phyloP scores from a whole-genome alignment of 306 rosid species.

The Hippophae rhamnoides region DNA sequence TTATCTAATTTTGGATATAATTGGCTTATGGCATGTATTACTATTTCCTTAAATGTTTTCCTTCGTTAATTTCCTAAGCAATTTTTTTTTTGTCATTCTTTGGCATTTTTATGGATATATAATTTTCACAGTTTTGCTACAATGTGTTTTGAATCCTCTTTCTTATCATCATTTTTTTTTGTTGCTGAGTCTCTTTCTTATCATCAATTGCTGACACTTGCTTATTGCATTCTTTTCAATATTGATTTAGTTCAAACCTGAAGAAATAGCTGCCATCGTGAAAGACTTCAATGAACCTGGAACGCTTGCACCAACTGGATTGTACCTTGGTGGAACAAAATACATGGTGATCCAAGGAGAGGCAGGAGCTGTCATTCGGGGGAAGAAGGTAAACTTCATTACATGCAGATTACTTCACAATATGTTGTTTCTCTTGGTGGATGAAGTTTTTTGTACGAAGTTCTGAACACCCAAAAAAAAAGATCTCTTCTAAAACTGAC shows the following conservation, averaged over 20 bases:
- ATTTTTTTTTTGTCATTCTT: too few relatives aligned
- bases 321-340: constrained; percentile 65
- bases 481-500: neutral
- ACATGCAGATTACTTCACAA: too few relatives aligned
- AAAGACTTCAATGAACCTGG: constrained; percentile 68
- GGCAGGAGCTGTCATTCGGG: constrained; percentile 66
- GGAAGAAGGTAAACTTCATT: constrained; percentile 57
- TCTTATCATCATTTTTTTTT: neutral
- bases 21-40: too few relatives aligned
- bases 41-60: neutral
- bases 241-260: constrained; percentile 45
- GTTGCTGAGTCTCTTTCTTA: too few relatives aligned
- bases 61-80: neutral
- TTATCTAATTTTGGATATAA: too few relatives aligned
- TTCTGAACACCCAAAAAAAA: neutral
- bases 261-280: constrained; percentile 49
- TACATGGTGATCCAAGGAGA: constrained; percentile 94
- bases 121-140: neutral
- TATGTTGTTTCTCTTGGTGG: too few relatives aligned
- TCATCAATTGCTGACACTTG: constrained; percentile 7
- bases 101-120: too few relatives aligned
- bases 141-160: neutral
- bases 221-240: constrained; percentile 4
- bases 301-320: constrained; percentile 74
- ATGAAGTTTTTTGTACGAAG: too few relatives aligned